Conservation (phyloP, 2,329 filamentous ascomycete genomes). For the Huntiella savannae region DNA sequence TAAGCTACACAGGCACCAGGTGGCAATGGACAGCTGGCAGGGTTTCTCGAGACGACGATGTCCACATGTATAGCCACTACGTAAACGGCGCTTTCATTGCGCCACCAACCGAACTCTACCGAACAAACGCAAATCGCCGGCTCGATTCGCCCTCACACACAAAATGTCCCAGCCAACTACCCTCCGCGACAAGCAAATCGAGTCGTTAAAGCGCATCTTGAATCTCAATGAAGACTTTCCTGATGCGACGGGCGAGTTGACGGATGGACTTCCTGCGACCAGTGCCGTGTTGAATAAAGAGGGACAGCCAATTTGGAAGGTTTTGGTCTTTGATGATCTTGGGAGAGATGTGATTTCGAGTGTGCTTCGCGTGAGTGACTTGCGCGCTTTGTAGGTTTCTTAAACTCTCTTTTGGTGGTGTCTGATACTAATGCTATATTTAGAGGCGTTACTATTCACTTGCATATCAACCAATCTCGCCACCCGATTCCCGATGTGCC, state of each 20-base stretch:
- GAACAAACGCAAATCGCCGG: neutral
- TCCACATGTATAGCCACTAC: neutral
- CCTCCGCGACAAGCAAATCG: conserved; percentile 9
- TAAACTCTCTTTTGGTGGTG: neutral
- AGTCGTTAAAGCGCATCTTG: conserved; percentile 79
- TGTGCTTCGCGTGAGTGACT: conserved; percentile 80
- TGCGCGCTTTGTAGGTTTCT: conserved; percentile 47
- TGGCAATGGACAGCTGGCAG: neutral
- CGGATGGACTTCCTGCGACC: conserved; percentile 40
- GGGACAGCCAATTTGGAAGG: conserved; percentile 92
- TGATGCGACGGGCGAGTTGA: conserved; percentile 42
- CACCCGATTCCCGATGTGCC: conserved; percentile 92
- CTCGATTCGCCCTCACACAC: neutral
- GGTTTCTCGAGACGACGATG: neutral
- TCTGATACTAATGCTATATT: neutral
- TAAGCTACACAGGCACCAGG: neutral
- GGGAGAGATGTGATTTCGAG: conserved; percentile 94
- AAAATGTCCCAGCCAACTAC: conserved; percentile 5
- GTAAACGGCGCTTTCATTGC: neutral
- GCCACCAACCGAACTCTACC: too few relatives aligned
- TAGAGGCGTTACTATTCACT: conserved; percentile 76
- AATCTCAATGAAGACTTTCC: conserved; percentile 69
- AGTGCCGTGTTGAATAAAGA: conserved; percentile 71
- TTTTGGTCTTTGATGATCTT: conserved; percentile 80
- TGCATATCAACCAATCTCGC: conserved; percentile 44